phyloP scores from a whole-genome alignment of 495 filamentous ascomycete species.

The Penicillium canariense region DNA sequence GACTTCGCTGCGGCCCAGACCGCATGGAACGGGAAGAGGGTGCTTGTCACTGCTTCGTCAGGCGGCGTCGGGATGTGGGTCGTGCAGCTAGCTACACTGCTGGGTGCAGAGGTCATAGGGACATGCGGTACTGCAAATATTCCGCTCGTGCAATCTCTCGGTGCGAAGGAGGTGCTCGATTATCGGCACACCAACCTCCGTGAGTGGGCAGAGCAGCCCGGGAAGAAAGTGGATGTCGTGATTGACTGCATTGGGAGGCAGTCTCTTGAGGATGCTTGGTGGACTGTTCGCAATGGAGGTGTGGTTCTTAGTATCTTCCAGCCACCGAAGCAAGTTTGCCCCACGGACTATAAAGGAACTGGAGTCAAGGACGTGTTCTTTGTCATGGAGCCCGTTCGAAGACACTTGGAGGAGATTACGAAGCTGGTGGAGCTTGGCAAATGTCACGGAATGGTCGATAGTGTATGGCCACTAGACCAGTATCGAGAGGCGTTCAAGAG shows the following conservation, averaged over 20 bases:
- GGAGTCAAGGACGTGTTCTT: constrained; percentile 43
- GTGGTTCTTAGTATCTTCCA: constrained; percentile 50
- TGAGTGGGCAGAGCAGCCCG: constrained; percentile 29
- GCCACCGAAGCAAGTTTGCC: constrained; percentile 44
- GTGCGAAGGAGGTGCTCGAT: constrained; percentile 46
- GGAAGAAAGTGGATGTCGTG: constrained; percentile 46
- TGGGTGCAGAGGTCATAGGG: constrained; percentile 42
- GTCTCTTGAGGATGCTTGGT: constrained; percentile 48
- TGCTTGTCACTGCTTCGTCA: constrained; percentile 51
- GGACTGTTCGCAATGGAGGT: constrained; percentile 39
- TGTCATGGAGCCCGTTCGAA: constrained; percentile 42
- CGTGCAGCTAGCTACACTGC: constrained; percentile 50
- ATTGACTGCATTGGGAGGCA: constrained; percentile 50
- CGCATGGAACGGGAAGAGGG: constrained; percentile 26
- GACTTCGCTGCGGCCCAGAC: background rate
- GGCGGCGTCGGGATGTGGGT: constrained; percentile 57
- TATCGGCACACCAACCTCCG: constrained; percentile 36
- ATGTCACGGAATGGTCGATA: constrained; percentile 42
- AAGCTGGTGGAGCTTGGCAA: constrained; percentile 42
- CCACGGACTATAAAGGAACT: constrained; percentile 20
- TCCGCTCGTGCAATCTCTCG: constrained; percentile 41
- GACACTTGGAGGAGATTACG: constrained; percentile 42
- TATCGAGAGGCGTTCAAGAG: constrained; percentile 45
- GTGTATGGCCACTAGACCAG: constrained; percentile 46
- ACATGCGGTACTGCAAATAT: constrained; percentile 41